These are phyloP conservation scores for Candida insectorum DNA, from an alignment of 805 yeast species.

Conservation along the genomic window DNA sequence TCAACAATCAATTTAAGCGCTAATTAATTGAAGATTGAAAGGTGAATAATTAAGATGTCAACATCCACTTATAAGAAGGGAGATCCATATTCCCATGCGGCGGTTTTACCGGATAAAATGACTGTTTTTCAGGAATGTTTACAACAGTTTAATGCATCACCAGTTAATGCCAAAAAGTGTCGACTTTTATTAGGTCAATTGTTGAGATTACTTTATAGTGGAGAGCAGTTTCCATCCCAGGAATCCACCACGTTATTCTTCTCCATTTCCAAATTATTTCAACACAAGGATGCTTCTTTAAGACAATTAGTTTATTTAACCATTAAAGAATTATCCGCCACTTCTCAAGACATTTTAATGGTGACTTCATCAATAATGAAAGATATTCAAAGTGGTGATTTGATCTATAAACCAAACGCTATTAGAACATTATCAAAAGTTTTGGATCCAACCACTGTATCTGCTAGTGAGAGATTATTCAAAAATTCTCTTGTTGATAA, in stretches of 20 bases:
- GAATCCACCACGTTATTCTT: slow-evolving; percentile 93
- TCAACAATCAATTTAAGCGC: too few relatives aligned
- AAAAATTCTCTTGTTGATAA: slow-evolving; percentile 90
- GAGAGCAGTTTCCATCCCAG: slow-evolving; percentile 80
- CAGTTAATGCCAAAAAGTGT: slow-evolving; percentile 83
- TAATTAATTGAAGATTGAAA: too few relatives aligned
- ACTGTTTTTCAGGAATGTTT: slow-evolving; percentile 94
- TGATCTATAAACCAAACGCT: slow-evolving; percentile 88
- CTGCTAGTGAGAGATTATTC: slow-evolving; percentile 88
- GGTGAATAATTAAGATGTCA: slow-evolving; percentile 52
- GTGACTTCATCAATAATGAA: slow-evolving; percentile 98
- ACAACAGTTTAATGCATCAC: slow-evolving; percentile 87
- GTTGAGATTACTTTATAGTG: slow-evolving; percentile 76
- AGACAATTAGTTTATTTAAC: slow-evolving; percentile 94
- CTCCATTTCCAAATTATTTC: slow-evolving; percentile 91
- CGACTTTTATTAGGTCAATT: slow-evolving; percentile 79
- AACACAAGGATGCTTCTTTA: slow-evolving; percentile 80
- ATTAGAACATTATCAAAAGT: slow-evolving; percentile 88
- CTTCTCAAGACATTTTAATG: slow-evolving; percentile 92
- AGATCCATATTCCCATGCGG: slow-evolving; percentile 56
- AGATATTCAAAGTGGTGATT: slow-evolving; percentile 88
- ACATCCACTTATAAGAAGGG: slow-evolving; percentile 78
- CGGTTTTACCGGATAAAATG: slow-evolving; percentile 85
- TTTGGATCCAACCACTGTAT: slow-evolving; percentile 85
- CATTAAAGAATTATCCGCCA: slow-evolving; percentile 81